phyloP scores from a whole-genome alignment of 129 eudicot genomes.

The Flaveria robusta region DNA sequence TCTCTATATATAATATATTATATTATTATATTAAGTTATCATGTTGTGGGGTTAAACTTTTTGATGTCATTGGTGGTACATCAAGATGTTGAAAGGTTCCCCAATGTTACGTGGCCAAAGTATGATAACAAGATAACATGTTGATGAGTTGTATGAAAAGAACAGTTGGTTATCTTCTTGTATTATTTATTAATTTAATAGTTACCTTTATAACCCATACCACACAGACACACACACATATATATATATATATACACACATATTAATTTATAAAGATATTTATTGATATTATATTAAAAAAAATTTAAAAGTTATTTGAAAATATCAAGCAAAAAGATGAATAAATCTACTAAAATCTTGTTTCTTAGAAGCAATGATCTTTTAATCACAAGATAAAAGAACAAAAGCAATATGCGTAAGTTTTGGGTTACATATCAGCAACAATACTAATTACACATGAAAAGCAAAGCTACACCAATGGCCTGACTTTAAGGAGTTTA shows the following conservation, averaged over 20 bases:
- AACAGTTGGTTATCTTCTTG: background rate
- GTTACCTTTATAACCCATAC: background rate
- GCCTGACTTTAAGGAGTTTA: no score
- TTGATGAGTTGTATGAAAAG: conserved; percentile 19
- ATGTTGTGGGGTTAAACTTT: background rate
- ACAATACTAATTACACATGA: no score
- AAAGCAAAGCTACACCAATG: no score
- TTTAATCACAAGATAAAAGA: no score
- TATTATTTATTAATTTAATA: background rate
- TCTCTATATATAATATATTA: no score
- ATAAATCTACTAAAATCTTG: background rate
- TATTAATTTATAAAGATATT: background rate
- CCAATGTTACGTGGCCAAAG: conserved; percentile 10
- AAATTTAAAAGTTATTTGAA: background rate
- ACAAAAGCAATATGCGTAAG: no score
- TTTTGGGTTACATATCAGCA: no score
- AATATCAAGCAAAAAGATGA: background rate
- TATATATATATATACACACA: background rate
- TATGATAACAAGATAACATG: conserved; percentile 13
- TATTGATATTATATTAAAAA: background rate
- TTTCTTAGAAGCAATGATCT: no score
- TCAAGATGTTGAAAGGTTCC: conserved; percentile 31
- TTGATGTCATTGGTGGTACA: background rate
- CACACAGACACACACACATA: background rate
- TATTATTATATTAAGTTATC: no score